Evolutionary conservation across 73 alveolate species (phyloP).

Genomic region (Uronychia binucleata): DNA sequence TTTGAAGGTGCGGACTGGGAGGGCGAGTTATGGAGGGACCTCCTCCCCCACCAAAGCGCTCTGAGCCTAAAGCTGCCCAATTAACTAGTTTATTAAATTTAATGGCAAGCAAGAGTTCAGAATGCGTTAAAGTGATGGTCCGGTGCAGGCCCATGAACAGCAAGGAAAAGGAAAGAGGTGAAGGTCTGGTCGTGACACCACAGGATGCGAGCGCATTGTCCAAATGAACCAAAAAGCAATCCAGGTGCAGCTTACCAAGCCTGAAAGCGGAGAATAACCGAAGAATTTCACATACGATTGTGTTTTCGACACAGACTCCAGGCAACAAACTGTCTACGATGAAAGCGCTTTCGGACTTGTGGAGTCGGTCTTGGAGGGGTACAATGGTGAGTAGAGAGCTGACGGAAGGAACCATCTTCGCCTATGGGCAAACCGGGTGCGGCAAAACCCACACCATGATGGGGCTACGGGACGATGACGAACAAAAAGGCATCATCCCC

Average conservation of each 20-base stretch:
- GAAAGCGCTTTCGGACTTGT: constrained; percentile 78
- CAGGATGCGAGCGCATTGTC: constrained; percentile 6
- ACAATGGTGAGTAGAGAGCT: constrained; percentile 40
- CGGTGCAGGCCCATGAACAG: constrained; percentile 84
- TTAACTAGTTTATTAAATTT: neutral
- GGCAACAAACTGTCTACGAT: constrained; percentile 80
- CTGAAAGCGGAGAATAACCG: constrained; percentile 35
- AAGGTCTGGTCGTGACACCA: neutral
- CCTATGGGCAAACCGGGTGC: constrained; percentile 95
- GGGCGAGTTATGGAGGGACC: neutral
- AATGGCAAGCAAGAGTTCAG: constrained; percentile 38
- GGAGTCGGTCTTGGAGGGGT: constrained; percentile 58
- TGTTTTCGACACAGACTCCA: constrained; percentile 79
- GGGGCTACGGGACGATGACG: constrained; percentile 82
- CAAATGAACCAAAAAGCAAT: neutral
- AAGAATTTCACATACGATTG: constrained; percentile 85
- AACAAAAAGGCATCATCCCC: constrained; percentile 89
- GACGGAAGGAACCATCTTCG: constrained; percentile 82
- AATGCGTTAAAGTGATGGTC: constrained; percentile 91
- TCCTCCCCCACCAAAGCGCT: neutral
- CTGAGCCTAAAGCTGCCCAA: neutral
- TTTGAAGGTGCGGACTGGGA: constrained; percentile 25
- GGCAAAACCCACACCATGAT: constrained; percentile 93
- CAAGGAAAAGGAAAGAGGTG: constrained; percentile 81
- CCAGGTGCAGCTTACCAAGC: constrained; percentile 2